Evolutionary conservation across 2,329 filamentous ascomycete genomes (phyloP).

Genomic region (Chalaropsis thielavioides): DNA sequence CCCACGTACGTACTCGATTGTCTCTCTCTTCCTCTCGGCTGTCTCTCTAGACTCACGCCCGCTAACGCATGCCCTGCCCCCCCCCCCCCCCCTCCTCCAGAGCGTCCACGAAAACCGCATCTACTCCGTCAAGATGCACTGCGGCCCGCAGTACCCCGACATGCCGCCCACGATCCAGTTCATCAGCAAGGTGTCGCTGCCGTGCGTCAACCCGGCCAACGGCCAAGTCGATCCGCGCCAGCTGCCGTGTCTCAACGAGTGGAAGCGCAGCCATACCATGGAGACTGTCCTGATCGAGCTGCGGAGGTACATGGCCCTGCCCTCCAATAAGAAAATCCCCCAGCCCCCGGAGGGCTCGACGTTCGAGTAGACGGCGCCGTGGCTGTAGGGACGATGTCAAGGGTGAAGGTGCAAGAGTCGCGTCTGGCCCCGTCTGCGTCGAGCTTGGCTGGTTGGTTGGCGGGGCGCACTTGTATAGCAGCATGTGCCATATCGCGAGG

Average conservation of each 20-base stretch:
- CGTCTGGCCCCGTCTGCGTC: background rate
- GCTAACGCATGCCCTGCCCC: background rate
- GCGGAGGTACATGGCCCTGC: constrained; percentile 84
- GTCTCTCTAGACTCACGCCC: background rate
- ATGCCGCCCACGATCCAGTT: constrained; percentile 81
- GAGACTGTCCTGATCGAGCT: constrained; percentile 84
- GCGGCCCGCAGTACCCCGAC: constrained; percentile 79
- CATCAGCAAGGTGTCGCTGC: constrained; percentile 89
- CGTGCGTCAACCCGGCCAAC: constrained; percentile 68
- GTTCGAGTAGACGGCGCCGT: constrained; percentile 21
- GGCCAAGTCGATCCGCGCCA: constrained; percentile 75
- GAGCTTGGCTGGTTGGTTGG: background rate
- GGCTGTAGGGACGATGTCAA: too few relatives aligned
- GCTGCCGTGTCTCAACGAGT: constrained; percentile 71
- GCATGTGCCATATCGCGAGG: background rate
- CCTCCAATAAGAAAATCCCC: constrained; percentile 83
- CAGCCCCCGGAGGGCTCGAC: constrained; percentile 77
- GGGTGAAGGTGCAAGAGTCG: background rate
- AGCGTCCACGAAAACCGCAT: constrained; percentile 97
- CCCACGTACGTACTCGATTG: constrained; percentile 57
- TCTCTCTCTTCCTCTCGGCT: too few relatives aligned
- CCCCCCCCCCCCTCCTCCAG: constrained; percentile 30
- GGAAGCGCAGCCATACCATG: constrained; percentile 90
- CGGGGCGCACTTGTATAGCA: background rate
- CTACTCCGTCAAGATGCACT: constrained; percentile 95